These are phyloP conservation scores for Hysterium pulicare DNA, from an alignment of 2,329 filamentous ascomycete genomes.

Conservation along the genomic window DNA sequence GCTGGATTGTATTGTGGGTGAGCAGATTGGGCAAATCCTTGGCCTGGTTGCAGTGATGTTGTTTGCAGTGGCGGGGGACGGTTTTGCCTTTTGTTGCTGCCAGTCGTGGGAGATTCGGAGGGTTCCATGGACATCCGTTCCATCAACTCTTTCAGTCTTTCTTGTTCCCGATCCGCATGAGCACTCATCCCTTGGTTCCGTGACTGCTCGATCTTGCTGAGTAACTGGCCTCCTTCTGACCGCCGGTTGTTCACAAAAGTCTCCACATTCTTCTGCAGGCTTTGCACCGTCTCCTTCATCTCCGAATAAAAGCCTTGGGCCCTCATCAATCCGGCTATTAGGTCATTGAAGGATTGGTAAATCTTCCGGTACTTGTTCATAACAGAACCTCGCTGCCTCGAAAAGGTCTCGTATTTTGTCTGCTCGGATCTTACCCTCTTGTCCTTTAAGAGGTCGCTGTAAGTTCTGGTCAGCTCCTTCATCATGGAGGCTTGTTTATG, in stretches of 20 bases:
- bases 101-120: constrained; percentile 32
- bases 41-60: constrained; percentile 26
- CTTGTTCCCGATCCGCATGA: constrained; percentile 76
- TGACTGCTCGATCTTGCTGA: constrained; percentile 82
- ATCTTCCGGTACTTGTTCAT: constrained; percentile 86
- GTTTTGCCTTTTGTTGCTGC: constrained; percentile 26
- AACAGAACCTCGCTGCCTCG: constrained; percentile 74
- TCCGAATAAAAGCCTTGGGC: constrained; percentile 93
- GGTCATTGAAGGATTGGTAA: constrained; percentile 87
- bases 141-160: constrained; percentile 85
- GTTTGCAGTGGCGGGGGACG: constrained; percentile 44
- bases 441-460: constrained; percentile 86
- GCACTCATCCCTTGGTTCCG: constrained; percentile 58
- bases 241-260: constrained; percentile 93
- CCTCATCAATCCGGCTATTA: constrained; percentile 78
- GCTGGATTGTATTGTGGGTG: constrained; percentile 53
- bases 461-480: constrained; percentile 87
- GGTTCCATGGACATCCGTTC: constrained; percentile 86
- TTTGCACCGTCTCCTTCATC: constrained; percentile 93
- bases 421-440: constrained; percentile 91
- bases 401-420: constrained; percentile 88
- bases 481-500: constrained; percentile 93
- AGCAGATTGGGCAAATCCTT: constrained; percentile 23
- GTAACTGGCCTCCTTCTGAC: constrained; percentile 83
- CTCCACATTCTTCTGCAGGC: constrained; percentile 91